These are phyloP conservation scores for Apophysomyces ossiformis DNA, from an alignment of 371 early-diverging fungal genomes.

Conservation along the genomic window DNA sequence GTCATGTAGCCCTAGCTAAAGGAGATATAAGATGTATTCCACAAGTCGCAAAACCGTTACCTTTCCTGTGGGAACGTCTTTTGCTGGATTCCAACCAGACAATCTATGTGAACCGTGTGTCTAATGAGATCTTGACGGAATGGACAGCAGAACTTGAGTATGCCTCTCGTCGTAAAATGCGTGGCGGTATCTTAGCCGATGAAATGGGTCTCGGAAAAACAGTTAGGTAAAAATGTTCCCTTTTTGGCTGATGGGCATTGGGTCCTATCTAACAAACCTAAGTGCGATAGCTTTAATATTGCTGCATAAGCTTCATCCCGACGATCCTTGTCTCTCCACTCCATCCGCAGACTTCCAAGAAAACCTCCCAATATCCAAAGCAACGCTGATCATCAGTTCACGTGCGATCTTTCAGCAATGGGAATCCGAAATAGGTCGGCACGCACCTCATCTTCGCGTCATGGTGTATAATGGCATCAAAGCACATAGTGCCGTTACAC, in stretches of 20 bases:
- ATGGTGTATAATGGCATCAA: conserved; percentile 37
- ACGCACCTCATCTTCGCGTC: conserved; percentile 48
- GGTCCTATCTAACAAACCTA: not conserved
- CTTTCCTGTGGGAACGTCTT: conserved; percentile 26
- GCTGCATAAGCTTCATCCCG: conserved; percentile 28
- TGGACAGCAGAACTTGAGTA: conserved; percentile 3
- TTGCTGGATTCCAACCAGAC: conserved; percentile 5
- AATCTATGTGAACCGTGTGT: conserved; percentile 23
- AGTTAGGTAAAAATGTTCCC: conserved; percentile 33
- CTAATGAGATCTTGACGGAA: conserved; percentile 3
- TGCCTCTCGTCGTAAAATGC: not conserved
- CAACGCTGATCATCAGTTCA: conserved; percentile 73
- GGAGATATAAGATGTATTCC: not conserved
- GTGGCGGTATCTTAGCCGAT: conserved; percentile 58
- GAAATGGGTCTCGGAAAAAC: conserved; percentile 80
- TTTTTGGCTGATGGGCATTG: not conserved
- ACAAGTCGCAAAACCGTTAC: not conserved
- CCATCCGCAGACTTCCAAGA: not conserved
- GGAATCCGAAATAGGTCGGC: conserved; percentile 57
- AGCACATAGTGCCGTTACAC: conserved; percentile 9
- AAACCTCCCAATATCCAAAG: conserved; percentile 27
- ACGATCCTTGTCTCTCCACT: conserved; percentile 10
- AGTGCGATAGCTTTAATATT: conserved; percentile 58
- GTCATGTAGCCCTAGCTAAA: conserved; percentile 16
- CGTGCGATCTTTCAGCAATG: conserved; percentile 67